Evolutionary conservation across 140 eudicot species (phyloP), one percentile per base, ranked within the genome.

Genomic region (Bidens hawaiensis): DNA sequence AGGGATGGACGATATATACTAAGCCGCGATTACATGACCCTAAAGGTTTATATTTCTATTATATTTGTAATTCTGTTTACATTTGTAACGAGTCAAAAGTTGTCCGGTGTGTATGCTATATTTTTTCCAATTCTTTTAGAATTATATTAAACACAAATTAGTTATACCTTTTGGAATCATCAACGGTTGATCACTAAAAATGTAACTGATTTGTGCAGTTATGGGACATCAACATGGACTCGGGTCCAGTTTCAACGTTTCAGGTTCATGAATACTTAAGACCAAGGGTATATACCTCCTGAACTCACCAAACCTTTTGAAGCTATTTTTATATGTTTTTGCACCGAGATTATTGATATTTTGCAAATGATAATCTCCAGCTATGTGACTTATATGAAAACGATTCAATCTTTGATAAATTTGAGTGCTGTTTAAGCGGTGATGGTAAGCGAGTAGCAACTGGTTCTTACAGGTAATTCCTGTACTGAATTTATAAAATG

Each of bases 11-110:
- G 99, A 88, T 79, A 83, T 40, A 52, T 94, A 59, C 67, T 94
- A 26, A 94, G 99, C 54, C 99, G 97, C 68, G 99, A 94, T 38
- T 94, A 94, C 81, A 88, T 94, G 99, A 88, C 99, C 48, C 90
- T 94, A 51, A 94, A 94, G 99, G 99, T 94, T 56, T 36, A 42
- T 50, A 5, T 22, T 34, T 46, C 27, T 50, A 33, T 59, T 54
- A 50, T 25, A 4, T 21, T 31, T 58, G 53, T 40, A 6, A n/a
- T 54, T 54, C 41, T 28, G 61, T 54, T 54, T 13, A n/a, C n/a
- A n/a, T 54, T 24, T 54, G 41, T 28, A 28, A 28, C 14, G 61
- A 41, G 16, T 54, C n/a, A 27, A 54, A 27, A 26, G 40, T n/a
- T 54, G 41, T 10, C 21, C 19, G 26, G 14, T 6, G 34, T 53